These are phyloP conservation scores for Sporothrix schenckii DNA, from an alignment of 2,329 filamentous ascomycete genomes.

Conservation along the genomic window DNA sequence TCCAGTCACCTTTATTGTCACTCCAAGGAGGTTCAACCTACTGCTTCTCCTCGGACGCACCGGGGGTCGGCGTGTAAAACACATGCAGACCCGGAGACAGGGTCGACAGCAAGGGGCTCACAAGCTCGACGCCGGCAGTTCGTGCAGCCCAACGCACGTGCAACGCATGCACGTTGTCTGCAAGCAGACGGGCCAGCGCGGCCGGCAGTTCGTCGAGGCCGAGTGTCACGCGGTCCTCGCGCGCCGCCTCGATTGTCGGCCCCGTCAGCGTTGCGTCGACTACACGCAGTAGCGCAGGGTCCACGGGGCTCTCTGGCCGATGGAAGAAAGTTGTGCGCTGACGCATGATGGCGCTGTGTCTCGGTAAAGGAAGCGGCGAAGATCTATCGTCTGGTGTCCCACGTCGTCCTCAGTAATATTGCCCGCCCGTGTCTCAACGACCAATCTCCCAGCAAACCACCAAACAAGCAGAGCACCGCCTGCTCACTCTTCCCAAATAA, in stretches of 20 bases:
- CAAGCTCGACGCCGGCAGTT: slow-evolving; percentile 59
- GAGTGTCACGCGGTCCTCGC: slow-evolving; percentile 79
- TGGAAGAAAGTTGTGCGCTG: slow-evolving; percentile 80
- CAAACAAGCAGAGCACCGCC: neutral
- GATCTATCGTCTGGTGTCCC: neutral
- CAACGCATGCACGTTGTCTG: slow-evolving; percentile 65
- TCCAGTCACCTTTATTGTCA: neutral
- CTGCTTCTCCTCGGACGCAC: slow-evolving; percentile 19
- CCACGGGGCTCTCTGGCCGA: slow-evolving; percentile 63
- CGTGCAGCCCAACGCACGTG: slow-evolving; percentile 78
- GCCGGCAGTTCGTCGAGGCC: slow-evolving; percentile 71
- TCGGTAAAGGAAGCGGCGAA: neutral
- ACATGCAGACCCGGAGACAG: slow-evolving; percentile 80
- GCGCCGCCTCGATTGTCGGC: slow-evolving; percentile 62
- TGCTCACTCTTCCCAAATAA: slow-evolving; percentile 26
- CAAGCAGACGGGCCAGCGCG: slow-evolving; percentile 65
- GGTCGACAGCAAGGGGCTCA: slow-evolving; percentile 73
- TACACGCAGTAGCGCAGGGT: slow-evolving; percentile 65
- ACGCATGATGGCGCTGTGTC: slow-evolving; percentile 58
- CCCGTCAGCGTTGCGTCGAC: slow-evolving; percentile 58
- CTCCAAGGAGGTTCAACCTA: neutral
- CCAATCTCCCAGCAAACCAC: neutral
- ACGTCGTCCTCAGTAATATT: neutral
- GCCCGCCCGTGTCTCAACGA: neutral
- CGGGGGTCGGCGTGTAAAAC: slow-evolving; percentile 66